These are phyloP conservation scores for Ophiostoma ulmi DNA, from an alignment of 2,329 filamentous ascomycete species.

Conservation along the genomic window DNA sequence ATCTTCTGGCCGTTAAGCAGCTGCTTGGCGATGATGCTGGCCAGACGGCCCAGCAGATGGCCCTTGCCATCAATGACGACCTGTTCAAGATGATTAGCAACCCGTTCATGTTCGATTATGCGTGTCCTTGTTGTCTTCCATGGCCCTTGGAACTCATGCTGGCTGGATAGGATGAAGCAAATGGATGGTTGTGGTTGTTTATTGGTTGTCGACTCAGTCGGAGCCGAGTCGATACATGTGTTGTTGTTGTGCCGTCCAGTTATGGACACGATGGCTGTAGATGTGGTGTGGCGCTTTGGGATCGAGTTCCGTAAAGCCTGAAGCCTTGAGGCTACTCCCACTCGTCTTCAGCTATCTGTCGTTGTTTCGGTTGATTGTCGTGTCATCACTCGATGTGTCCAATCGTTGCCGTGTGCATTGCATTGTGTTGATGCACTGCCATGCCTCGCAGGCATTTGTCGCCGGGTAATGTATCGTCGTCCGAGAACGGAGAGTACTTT, in stretches of 20 bases:
- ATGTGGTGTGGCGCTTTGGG: background rate
- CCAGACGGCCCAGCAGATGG: conserved; percentile 98
- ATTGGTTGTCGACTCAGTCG: background rate
- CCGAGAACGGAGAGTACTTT: background rate
- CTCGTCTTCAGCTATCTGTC: background rate
- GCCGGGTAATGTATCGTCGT: conserved; percentile 2
- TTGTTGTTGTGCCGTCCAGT: background rate
- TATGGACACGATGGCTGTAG: background rate
- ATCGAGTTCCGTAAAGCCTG: background rate
- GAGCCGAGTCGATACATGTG: background rate
- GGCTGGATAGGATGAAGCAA: background rate
- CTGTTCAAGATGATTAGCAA: conserved; percentile 43
- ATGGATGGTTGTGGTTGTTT: background rate
- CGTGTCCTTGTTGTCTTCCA: background rate
- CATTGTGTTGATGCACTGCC: background rate
- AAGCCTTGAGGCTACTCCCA: background rate
- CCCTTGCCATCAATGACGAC: conserved; percentile 99
- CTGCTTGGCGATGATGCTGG: conserved; percentile 98
- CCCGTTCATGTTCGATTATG: background rate
- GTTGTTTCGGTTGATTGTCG: background rate
- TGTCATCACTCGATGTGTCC: conserved; percentile 8
- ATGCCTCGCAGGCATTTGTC: background rate
- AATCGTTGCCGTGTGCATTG: background rate
- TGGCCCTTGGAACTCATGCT: background rate
- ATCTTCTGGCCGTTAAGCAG: conserved; percentile 99